Conservation (phyloP, 2,329 filamentous ascomycete species). For the Leptographium galeiforme region DNA sequence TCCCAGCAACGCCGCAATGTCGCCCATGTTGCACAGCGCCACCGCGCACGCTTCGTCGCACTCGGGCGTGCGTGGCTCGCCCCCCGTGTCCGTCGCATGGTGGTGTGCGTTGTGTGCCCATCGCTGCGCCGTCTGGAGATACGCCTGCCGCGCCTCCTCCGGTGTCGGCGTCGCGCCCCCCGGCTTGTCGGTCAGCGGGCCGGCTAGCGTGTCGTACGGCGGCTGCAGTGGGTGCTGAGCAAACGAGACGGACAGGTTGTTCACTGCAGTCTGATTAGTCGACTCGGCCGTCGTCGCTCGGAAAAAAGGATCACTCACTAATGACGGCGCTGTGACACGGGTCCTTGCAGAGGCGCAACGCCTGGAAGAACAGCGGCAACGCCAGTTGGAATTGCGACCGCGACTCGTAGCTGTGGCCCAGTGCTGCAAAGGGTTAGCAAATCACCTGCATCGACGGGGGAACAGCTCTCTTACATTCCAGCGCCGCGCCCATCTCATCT, state of each 20-base stretch:
- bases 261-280: constrained; percentile 37
- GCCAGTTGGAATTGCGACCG: constrained; percentile 68
- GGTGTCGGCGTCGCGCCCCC: background rate
- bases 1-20: constrained; percentile 66
- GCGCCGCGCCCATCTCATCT: constrained; percentile 57
- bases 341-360: constrained; percentile 51
- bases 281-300: background rate
- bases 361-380: constrained; percentile 75
- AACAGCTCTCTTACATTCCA: constrained; percentile 43
- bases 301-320: constrained; percentile 37
- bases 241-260: constrained; percentile 63
- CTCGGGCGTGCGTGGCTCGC: constrained; percentile 56
- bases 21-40: constrained; percentile 74
- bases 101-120: constrained; percentile 71
- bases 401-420: constrained; percentile 64
- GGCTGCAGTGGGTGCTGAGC: constrained; percentile 46
- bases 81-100: constrained; percentile 50
- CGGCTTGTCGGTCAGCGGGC: constrained; percentile 4
- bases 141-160: constrained; percentile 39
- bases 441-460: constrained; percentile 15
- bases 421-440: constrained; percentile 28
- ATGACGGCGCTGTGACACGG: constrained; percentile 70
- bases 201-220: constrained; percentile 19
- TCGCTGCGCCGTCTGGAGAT: constrained; percentile 55
- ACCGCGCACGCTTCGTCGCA: constrained; percentile 76